Base-by-base conservation (phyloP, 306 rosid genomes). In the Begonia peltatifolia region DNA sequence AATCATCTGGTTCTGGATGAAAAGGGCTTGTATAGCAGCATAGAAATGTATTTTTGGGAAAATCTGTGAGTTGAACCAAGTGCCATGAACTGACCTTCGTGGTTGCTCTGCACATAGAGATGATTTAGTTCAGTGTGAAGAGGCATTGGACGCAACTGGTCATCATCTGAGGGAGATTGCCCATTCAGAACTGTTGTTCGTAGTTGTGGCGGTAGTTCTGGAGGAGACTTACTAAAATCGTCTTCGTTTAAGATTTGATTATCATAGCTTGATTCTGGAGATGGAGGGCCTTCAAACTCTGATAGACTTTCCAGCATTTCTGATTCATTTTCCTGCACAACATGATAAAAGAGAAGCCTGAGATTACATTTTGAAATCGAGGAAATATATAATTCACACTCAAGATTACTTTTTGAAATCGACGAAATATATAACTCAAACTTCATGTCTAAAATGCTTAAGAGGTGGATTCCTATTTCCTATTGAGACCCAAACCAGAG, bases 191-290 rank as follows among this genome's bases (percentile, higher is more conserved):
- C n/a, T 36, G 71, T 44, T 41, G 60, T 63, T 51, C 72, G 84
- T 18, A 86, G 64, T 60, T 86, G 94, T 42, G 79, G 84, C 47
- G 96, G 96, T 53, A 84, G 53, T 53, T 79, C 84, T 14, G 94
- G 93, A 12, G 96, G 96, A 59, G 84, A 77, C 62, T 67, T 82
- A 14, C 72, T 59, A 54, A 69, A 90, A 49, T 86, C 94, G 9
- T 81, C 80, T 38, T 79, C 86, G 11, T 53, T 63, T 18, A 86
- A 61, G 58, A 46, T 53, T 60, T 61, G 60, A 67, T 77, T 81
- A 47, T 77, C 81, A 10, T 92, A 92, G 78, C 94, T 92, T 41
- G 84, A 77, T 12, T 83, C 79, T 13, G 99, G 94, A 15, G 96
- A 86, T 56, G 82, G 69, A 47, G 93, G 94, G 63, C 70, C 49